Conservation (phyloP, 23 red algal genomes). For the Gracilaria domingensis region DNA sequence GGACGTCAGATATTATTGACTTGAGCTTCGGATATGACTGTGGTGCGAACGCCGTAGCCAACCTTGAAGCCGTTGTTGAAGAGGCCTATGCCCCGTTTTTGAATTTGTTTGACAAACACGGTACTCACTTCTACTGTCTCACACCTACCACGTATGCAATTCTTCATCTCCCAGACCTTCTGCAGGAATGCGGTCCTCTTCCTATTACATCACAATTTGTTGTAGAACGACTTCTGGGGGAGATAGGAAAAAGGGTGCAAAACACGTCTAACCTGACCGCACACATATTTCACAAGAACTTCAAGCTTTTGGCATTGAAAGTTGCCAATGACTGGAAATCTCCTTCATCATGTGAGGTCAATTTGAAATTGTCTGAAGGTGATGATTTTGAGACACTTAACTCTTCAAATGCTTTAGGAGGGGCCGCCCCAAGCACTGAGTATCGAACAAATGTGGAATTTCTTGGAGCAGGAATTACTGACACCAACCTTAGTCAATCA, state of each 20-base stretch:
- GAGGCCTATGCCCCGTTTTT: neutral
- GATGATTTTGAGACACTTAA: neutral
- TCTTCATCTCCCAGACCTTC: neutral
- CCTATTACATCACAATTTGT: conserved; percentile 1
- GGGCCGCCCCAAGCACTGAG: no score
- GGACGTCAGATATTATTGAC: neutral
- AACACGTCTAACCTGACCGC: neutral
- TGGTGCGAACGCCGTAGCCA: neutral
- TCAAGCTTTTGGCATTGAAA: neutral
- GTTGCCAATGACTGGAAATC: neutral
- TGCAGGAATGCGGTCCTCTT: conserved; percentile 18
- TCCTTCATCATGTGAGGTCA: neutral
- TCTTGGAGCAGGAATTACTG: no score
- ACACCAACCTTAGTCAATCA: no score
- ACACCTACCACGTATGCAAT: neutral
- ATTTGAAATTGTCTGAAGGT: neutral
- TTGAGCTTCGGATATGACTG: neutral
- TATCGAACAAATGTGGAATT: no score
- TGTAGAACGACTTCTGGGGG: conserved; percentile 8
- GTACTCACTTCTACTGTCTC: neutral
- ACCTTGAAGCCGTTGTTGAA: neutral
- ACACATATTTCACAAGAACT: conserved; percentile 29
- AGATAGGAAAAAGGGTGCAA: neutral
- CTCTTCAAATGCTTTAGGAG: neutral
- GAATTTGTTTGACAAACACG: neutral